phyloP scores from a whole-genome alignment of 2,329 filamentous ascomycete species.

The Fusarium longipes region DNA sequence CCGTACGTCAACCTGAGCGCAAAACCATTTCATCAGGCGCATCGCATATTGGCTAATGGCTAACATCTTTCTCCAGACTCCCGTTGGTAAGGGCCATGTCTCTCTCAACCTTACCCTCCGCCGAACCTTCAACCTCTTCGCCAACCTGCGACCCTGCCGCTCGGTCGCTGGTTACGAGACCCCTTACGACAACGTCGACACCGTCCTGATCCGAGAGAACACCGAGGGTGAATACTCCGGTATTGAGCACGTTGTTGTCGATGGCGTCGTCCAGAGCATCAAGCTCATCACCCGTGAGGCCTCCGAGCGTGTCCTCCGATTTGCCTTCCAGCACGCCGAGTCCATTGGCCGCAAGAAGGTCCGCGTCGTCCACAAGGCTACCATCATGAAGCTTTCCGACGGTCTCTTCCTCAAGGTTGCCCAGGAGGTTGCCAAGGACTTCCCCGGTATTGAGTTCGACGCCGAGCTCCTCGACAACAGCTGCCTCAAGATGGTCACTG shows the following conservation, averaged over 20 bases:
- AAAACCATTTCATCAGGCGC: slow-evolving; percentile 12
- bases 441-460: slow-evolving; percentile 95
- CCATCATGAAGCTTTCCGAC: slow-evolving; percentile 99
- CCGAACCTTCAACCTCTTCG: slow-evolving; percentile 99
- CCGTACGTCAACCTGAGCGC: slow-evolving; percentile 67
- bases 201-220: slow-evolving; percentile 98
- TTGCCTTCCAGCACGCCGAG: slow-evolving; percentile 97
- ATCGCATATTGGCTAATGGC: slow-evolving; percentile 5
- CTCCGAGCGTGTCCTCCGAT: slow-evolving; percentile 93
- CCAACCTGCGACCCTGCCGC: slow-evolving; percentile 97
- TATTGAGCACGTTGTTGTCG: slow-evolving; percentile 97
- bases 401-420: slow-evolving; percentile 95
- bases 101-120: slow-evolving; percentile 98
- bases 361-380: slow-evolving; percentile 98
- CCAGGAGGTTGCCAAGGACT: slow-evolving; percentile 90
- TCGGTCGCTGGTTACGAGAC: slow-evolving; percentile 98
- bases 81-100: slow-evolving; percentile 98
- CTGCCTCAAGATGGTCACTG: slow-evolving; percentile 98
- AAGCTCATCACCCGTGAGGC: slow-evolving; percentile 98
- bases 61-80: slow-evolving; percentile 69
- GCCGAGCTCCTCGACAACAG: slow-evolving; percentile 99
- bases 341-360: slow-evolving; percentile 96
- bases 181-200: slow-evolving; percentile 96
- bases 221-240: slow-evolving; percentile 99
- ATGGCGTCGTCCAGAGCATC: slow-evolving; percentile 98